A percentile compares a stretch with the other conserved stretches of the same genome.
phyloP scores from a whole-genome alignment of 2,329 filamentous ascomycete genomes.

The Aurifilum marmelostoma region DNA sequence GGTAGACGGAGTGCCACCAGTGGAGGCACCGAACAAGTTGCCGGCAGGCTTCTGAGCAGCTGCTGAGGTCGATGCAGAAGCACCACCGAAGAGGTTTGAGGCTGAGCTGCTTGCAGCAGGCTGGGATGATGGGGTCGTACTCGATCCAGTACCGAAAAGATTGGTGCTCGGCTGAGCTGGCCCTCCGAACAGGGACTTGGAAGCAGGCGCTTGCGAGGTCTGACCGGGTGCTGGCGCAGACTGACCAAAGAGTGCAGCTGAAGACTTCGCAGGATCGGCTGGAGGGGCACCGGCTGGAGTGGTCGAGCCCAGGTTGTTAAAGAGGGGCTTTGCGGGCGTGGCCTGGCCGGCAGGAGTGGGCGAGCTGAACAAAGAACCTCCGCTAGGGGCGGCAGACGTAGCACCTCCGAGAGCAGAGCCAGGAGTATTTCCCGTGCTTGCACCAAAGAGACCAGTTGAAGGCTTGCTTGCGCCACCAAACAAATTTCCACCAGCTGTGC shows the following conservation, averaged over 20 bases:
- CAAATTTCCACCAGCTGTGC: slow-evolving; percentile 12
- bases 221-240: slow-evolving; percentile 21
- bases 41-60: slow-evolving; percentile 29
- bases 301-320: slow-evolving; percentile 52
- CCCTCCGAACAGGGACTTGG: slow-evolving; percentile 25
- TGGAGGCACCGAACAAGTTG: slow-evolving; percentile 17
- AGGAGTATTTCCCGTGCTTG: slow-evolving; percentile 19
- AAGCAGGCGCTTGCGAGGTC: slow-evolving; percentile 14
- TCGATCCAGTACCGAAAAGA: slow-evolving; percentile 13
- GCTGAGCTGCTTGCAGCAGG: slow-evolving; percentile 24
- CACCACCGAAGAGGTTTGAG: slow-evolving; percentile 18
- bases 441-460: slow-evolving; percentile 37
- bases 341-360: slow-evolving; percentile 36
- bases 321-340: slow-evolving; percentile 53
- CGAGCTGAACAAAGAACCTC: slow-evolving; percentile 32
- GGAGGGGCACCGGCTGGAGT: slow-evolving; percentile 61
- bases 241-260: slow-evolving; percentile 27
- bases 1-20: slow-evolving; percentile 17
- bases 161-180: slow-evolving; percentile 16
- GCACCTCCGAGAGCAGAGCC: slow-evolving; percentile 28
- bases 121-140: slow-evolving; percentile 26
- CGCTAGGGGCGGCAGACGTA: slow-evolving; percentile 25
- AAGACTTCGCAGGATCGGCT: slow-evolving; percentile 36
- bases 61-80: slow-evolving; percentile 24
- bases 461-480: slow-evolving; percentile 19